phyloP scores from a whole-genome alignment of 1,139 yeast species.

The Yamadazyma sp. region DNA sequence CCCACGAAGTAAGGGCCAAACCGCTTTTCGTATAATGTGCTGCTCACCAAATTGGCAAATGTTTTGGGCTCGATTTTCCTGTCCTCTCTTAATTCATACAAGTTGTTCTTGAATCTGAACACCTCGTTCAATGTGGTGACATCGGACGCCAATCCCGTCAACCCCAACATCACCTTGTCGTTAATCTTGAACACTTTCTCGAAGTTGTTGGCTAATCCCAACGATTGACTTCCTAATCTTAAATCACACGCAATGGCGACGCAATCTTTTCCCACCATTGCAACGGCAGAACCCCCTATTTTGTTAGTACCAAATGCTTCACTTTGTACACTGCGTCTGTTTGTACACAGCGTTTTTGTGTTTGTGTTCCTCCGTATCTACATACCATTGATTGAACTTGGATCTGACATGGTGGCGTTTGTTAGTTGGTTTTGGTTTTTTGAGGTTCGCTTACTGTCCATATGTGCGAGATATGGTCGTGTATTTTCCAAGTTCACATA shows the following conservation, averaged over 20 bases:
- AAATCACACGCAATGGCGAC: constrained; percentile 96
- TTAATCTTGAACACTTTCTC: constrained; percentile 89
- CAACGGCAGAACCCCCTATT: constrained; percentile 81
- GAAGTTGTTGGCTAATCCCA: constrained; percentile 89
- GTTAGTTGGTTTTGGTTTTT: constrained; percentile 12
- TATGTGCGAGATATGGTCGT: neutral
- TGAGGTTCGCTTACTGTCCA: neutral
- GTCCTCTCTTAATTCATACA: constrained; percentile 90
- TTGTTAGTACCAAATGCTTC: constrained; percentile 5
- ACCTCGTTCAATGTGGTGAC: constrained; percentile 81
- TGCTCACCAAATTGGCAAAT: constrained; percentile 88
- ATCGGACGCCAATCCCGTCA: constrained; percentile 95
- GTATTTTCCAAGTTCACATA: neutral
- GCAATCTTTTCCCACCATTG: constrained; percentile 98
- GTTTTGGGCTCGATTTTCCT: constrained; percentile 90
- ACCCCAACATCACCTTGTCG: constrained; percentile 77
- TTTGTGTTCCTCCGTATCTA: neutral
- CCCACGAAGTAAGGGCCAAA: constrained; percentile 98
- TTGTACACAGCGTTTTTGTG: neutral
- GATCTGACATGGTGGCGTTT: constrained; percentile 40
- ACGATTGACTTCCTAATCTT: constrained; percentile 89
- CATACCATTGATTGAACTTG: constrained; percentile 47
- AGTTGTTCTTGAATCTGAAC: constrained; percentile 80
- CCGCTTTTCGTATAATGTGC: constrained; percentile 85
- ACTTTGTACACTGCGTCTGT: too few species aligned